Base-by-base conservation (phyloP, 2,329 filamentous ascomycete species). In the Colletotrichum tabaci region DNA sequence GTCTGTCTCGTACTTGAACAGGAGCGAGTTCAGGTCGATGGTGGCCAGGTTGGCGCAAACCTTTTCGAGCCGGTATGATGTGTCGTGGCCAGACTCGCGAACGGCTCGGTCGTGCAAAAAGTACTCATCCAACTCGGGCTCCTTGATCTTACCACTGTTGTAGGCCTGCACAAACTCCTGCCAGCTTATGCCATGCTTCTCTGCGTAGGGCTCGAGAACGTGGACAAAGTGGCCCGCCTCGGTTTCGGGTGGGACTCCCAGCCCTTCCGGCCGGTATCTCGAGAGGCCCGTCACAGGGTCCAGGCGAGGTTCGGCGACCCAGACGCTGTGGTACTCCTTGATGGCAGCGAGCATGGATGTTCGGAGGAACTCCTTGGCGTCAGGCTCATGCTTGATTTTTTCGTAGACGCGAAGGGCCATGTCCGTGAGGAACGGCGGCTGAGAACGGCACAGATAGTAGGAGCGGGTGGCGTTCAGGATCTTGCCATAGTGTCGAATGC, bases 1-100 rank as follows among this genome's bases (percentile, higher is more conserved):
- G 78, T 99, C 96, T 40, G 92, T 92, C 83, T 99, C 96, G 79
- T 98, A 98, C 83, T 98, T 98, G 89, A 96, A 99, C 38, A 99
- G 86, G 40, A 98, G 87, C 38, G 95, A 96, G 84, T 99, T 98
- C 66, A 98, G 88, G 79, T 99, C 96, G 71, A 98, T 94, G 0
- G 95, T 98, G 13, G 95, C 96, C 35, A 98, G 86, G 79, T 98
- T 91, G 13, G 94, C 96, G 77, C 93, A 95, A 30, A 97, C 88
- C 57, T 91, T 92, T 83, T 98, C 96, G 23, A 99, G 87, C 21
- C 96, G 94, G 83, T 98, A 98, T 18, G 94, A 94, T 2, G 96
- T 99, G 80, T 99, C 96, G 81, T 99, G 96, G 15, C 96, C 96
- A 21, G 96, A 98, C 82, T 99, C 96, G 75, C 96, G 92, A 44